Conservation (phyloP, 2,329 filamentous ascomycete species). For the Cercospora sp. region DNA sequence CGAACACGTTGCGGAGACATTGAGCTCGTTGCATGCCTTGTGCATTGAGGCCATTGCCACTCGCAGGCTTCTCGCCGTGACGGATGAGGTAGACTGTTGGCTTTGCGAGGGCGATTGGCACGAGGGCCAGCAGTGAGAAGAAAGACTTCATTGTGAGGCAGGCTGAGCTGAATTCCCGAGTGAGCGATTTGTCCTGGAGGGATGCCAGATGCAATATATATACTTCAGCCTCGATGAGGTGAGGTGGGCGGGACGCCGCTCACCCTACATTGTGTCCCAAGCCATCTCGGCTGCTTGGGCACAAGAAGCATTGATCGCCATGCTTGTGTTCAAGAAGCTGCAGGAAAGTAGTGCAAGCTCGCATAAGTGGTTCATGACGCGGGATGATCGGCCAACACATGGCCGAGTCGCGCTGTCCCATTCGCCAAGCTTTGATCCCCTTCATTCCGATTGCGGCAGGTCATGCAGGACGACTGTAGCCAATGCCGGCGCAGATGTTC, state of each 20-base stretch:
- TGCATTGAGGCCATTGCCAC: conserved; percentile 52
- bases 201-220: too few relatives aligned
- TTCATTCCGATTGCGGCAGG: conserved; percentile 10
- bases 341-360: conserved; percentile 7
- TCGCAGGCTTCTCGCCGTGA: conserved; percentile 62
- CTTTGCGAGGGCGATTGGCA: conserved; percentile 27
- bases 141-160: conserved; percentile 31
- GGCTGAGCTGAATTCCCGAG: too few relatives aligned
- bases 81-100: conserved; percentile 64
- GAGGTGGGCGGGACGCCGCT: neutral
- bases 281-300: neutral
- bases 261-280: neutral
- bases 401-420: neutral
- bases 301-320: conserved; percentile 21
- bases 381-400: conserved; percentile 26
- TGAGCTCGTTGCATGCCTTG: conserved; percentile 59
- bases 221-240: neutral
- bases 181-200: too few relatives aligned
- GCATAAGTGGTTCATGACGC: conserved; percentile 12
- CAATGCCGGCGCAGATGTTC: neutral
- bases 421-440: conserved; percentile 16
- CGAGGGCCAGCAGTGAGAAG: conserved; percentile 18
- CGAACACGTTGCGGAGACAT: conserved; percentile 61
- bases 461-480: neutral
- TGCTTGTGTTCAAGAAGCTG: conserved; percentile 5